Evolutionary conservation across 2,329 filamentous ascomycete species (phyloP), one percentile per base, ranked within the genome.

Genomic region (Curvularia lunata): DNA sequence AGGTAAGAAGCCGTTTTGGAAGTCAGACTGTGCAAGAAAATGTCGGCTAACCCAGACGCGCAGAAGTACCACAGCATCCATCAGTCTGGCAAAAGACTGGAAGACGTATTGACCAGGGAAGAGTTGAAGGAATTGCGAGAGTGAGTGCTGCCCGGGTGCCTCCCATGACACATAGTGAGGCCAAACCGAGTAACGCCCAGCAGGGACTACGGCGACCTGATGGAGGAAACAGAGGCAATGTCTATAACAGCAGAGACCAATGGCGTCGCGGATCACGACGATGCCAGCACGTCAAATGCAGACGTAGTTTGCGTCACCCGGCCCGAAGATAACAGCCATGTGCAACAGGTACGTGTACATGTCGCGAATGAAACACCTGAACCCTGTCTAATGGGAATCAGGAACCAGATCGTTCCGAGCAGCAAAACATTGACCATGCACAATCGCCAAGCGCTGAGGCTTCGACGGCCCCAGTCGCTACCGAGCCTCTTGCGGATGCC

Each of bases 1-100:
- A 74, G 58, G 75, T 75, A 37, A 8, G 58, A 28, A 40, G 40
- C 18, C n/a, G n/a, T n/a, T 18, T 21, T n/a, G 47, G 27, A 1
- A n/a, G 18, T 7, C 19, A n/a, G 8, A 13, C 13, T 41, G 9
- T 25, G 16, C 34, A n/a, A 12, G 23, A 42, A 46, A 21, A 42
- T 21, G 12, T 41, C 30, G 23, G 47, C 59, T 66, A 38, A 69
- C 41, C 41, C 19, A 25, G 38, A n/a, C 32, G 41, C 12, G 34
- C 34, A 78, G 75, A 75, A 74, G 54, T 78, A 77, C 50, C 74
- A 78, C 49, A 75, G 74, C 56, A 76, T 78, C 53, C 67, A 71
- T 41, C 69, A 68, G 47, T 67, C 68, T 47, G 74, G 75, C 38
- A 74, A 75, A 60, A 71, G 69, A 45, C 59, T 77, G 2, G 73